These are phyloP conservation scores for Eimeria tenella DNA, from an alignment of 169 alveolate species.

Conservation along the genomic window DNA sequence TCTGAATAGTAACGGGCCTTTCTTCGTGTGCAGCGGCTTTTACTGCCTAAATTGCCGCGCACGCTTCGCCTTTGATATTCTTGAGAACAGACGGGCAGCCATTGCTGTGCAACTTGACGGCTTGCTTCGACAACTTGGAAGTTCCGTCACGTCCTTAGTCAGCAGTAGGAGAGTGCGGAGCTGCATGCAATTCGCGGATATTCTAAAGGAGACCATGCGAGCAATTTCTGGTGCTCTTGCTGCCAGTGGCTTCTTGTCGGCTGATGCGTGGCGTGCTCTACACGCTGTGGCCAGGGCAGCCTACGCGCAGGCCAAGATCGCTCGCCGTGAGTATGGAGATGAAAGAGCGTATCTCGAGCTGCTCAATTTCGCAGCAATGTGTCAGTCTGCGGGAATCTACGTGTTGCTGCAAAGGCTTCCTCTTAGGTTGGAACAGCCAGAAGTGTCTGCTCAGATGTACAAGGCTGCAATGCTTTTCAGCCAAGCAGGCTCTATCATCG, in stretches of 20 bases:
- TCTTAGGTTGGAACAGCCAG: constrained; percentile 41
- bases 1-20: neutral
- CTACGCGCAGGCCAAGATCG: neutral
- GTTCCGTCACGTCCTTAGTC: neutral
- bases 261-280: constrained; percentile 38
- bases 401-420: constrained; percentile 49
- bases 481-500: neutral
- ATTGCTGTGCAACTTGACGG: constrained; percentile 6
- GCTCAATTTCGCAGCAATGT: constrained; percentile 23
- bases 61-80: neutral
- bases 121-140: neutral
- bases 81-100: constrained; percentile 35
- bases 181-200: neutral
- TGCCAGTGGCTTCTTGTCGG: constrained; percentile 43
- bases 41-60: constrained; percentile 14
- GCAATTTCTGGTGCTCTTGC: constrained; percentile 36
- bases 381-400: constrained; percentile 28
- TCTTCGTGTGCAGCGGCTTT: constrained; percentile 20
- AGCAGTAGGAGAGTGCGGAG: neutral
- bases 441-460: constrained; percentile 41
- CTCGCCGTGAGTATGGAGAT: neutral
- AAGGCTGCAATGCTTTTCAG: constrained; percentile 43
- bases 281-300: constrained; percentile 63
- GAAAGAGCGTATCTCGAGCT: neutral
- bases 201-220: constrained; percentile 12